Evolutionary conservation across 495 filamentous ascomycete species (phyloP).

Genomic region (Hyaloscypha bicolor): DNA sequence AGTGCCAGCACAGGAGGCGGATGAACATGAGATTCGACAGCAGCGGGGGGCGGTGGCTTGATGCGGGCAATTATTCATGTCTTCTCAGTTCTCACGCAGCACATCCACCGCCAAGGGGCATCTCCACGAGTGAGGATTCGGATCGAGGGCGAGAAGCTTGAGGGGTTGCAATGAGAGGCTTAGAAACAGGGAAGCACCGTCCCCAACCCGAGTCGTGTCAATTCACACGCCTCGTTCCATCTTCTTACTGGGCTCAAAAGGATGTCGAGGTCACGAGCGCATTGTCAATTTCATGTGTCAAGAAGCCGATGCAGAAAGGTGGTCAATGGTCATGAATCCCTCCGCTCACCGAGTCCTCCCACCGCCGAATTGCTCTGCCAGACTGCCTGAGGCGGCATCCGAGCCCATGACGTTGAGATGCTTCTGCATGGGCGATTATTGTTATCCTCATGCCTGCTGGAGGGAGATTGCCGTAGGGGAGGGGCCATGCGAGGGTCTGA

Average conservation of each 20-base stretch:
- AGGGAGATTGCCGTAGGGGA: neutral
- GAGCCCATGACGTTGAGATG: slow-evolving; percentile 2
- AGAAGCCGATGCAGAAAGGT: neutral
- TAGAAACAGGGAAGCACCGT: slow-evolving; percentile 1
- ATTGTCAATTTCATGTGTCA: neutral
- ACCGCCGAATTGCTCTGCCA: too few species aligned
- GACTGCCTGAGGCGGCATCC: neutral
- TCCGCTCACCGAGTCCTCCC: too few species aligned
- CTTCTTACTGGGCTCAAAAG: neutral
- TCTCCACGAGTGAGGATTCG: neutral
- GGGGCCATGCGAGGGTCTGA: neutral
- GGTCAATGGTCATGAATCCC: slow-evolving; percentile 15
- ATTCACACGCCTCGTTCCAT: neutral
- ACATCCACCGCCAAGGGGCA: slow-evolving; percentile 1
- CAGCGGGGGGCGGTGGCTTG: slow-evolving; percentile 21
- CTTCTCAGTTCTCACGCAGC: neutral
- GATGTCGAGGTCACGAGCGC: neutral
- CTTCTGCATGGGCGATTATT: neutral
- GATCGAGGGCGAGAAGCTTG: slow-evolving; percentile 1
- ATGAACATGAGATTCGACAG: slow-evolving; percentile 5
- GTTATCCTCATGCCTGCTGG: neutral
- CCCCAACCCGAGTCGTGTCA: slow-evolving; percentile 12
- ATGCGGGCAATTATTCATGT: slow-evolving; percentile 21
- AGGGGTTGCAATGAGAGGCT: slow-evolving; percentile 7
- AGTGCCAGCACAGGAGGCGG: slow-evolving; percentile 16